Evolutionary conservation across 2,329 filamentous ascomycete genomes (phyloP).

Genomic region (Penicillium frequentans): DNA sequence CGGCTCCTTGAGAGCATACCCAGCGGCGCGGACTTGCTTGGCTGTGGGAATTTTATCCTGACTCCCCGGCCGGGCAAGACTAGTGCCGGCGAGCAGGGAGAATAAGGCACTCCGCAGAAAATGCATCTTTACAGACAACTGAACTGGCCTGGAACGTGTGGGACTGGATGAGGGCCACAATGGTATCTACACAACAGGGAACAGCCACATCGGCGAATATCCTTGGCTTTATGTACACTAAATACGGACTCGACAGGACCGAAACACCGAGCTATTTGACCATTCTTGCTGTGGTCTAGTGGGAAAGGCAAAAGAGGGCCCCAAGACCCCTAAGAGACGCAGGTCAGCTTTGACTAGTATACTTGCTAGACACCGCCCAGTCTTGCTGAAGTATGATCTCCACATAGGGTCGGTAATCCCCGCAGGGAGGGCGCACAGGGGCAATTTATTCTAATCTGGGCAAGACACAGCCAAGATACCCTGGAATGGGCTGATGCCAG

Average conservation of each 20-base stretch:
- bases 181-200: neutral
- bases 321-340: neutral
- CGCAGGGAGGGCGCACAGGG: neutral
- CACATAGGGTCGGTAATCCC: neutral
- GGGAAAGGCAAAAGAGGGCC: neutral
- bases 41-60: neutral
- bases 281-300: neutral
- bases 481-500: neutral
- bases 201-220: neutral
- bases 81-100: conserved; percentile 10
- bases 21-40: conserved; percentile 18
- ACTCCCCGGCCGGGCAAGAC: conserved; percentile 11
- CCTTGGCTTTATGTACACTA: neutral
- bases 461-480: neutral
- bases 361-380: neutral
- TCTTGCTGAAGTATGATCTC: neutral
- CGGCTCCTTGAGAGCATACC: conserved; percentile 42
- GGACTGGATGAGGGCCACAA: neutral
- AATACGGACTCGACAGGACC: neutral
- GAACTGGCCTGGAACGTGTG: neutral
- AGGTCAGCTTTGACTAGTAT: neutral
- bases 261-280: neutral
- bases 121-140: conserved; percentile 12
- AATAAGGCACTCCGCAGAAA: conserved; percentile 9
- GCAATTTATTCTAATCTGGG: neutral